phyloP scores from a whole-genome alignment of 495 filamentous ascomycete species.

The Penicillium cinerascens region DNA sequence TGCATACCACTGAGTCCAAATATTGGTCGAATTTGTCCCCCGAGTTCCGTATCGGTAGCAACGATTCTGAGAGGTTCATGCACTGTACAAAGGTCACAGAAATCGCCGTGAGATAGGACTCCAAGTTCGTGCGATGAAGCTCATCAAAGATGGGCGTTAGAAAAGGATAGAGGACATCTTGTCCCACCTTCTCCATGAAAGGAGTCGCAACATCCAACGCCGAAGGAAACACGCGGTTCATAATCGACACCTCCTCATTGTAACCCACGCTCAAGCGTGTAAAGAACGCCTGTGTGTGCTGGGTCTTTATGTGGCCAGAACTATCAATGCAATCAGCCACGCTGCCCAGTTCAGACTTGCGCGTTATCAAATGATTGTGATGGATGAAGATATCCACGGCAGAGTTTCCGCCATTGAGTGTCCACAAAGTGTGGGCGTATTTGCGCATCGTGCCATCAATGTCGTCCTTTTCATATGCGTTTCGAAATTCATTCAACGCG shows the following conservation, averaged over 20 bases:
- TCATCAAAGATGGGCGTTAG: constrained; percentile 85
- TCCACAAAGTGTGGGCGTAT: constrained; percentile 81
- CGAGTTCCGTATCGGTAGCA: constrained; percentile 62
- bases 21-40: constrained; percentile 53
- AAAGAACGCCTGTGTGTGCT: constrained; percentile 81
- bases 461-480: constrained; percentile 85
- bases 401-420: constrained; percentile 75
- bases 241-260: constrained; percentile 79
- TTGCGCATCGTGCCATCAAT: constrained; percentile 82
- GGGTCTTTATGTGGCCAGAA: constrained; percentile 57
- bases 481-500: constrained; percentile 85
- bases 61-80: constrained; percentile 64
- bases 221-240: constrained; percentile 83
- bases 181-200: constrained; percentile 77
- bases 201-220: constrained; percentile 65
- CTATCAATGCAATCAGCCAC: constrained; percentile 79
- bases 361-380: constrained; percentile 76
- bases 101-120: constrained; percentile 81
- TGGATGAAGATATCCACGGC: constrained; percentile 82
- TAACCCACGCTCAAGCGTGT: constrained; percentile 64
- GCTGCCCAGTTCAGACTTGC: constrained; percentile 68
- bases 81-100: constrained; percentile 84
- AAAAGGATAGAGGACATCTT: constrained; percentile 85
- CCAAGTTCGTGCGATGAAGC: constrained; percentile 70
- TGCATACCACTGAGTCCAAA: constrained; percentile 56